phyloP scores from a whole-genome alignment of 768 basidiomycete genomes.

The Pholiota conissans region DNA sequence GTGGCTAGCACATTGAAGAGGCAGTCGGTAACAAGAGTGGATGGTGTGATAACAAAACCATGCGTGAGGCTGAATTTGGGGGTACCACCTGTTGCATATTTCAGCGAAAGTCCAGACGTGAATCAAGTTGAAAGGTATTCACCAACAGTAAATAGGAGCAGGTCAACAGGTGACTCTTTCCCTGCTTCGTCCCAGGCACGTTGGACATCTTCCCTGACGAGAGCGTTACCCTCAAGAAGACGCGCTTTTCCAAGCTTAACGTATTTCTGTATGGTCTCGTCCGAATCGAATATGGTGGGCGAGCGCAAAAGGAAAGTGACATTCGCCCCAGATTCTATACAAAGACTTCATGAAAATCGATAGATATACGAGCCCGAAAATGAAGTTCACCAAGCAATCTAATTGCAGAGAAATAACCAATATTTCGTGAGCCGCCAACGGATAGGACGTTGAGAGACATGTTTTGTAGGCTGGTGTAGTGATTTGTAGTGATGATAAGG shows the following conservation, averaged over 20 bases:
- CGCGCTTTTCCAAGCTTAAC: conserved; percentile 51
- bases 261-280: conserved; percentile 51
- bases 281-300: conserved; percentile 50
- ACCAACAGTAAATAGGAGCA: conserved; percentile 65
- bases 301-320: conserved; percentile 66
- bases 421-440: conserved; percentile 57
- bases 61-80: conserved; percentile 45
- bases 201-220: conserved; percentile 49
- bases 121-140: neutral
- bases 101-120: neutral
- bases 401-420: conserved; percentile 49
- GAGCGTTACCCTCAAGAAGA: conserved; percentile 62
- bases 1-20: conserved; percentile 58
- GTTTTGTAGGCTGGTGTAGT: neutral
- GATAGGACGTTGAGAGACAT: conserved; percentile 39
- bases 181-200: conserved; percentile 50
- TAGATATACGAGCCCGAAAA: neutral
- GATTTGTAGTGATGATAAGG: neutral
- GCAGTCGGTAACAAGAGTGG: conserved; percentile 58
- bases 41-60: conserved; percentile 49
- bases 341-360: neutral
- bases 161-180: conserved; percentile 42
- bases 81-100: conserved; percentile 37
- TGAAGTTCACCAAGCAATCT: conserved; percentile 44
- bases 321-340: conserved; percentile 55